phyloP scores from a whole-genome alignment of 768 basidiomycete genomes.

The Exidia glandulosa region DNA sequence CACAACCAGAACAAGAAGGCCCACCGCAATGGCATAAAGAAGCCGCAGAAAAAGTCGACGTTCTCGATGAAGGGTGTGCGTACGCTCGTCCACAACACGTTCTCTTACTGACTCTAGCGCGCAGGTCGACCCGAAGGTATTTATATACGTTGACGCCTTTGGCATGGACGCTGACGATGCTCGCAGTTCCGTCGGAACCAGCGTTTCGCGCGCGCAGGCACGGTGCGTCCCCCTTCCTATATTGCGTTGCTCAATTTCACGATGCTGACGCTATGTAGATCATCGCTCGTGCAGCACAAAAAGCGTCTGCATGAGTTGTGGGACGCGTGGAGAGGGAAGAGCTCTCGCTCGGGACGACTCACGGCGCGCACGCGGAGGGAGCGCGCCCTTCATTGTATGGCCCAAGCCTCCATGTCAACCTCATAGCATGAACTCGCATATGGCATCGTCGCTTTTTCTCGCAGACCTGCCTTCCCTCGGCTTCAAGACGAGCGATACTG shows the following conservation, averaged over 20 bases:
- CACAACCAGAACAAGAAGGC: slow-evolving; percentile 97
- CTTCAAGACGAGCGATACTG: too few relatives aligned
- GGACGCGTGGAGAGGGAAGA: slow-evolving; percentile 11
- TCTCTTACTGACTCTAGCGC: slow-evolving; percentile 2
- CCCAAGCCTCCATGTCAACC: background rate
- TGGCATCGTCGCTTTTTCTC: background rate
- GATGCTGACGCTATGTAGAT: slow-evolving; percentile 28
- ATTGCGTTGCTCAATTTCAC: slow-evolving; percentile 4
- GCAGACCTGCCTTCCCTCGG: background rate
- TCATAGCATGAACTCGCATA: background rate
- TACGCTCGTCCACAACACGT: slow-evolving; percentile 14
- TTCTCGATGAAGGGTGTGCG: slow-evolving; percentile 87
- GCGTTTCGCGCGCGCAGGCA: slow-evolving; percentile 58
- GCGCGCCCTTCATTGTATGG: background rate
- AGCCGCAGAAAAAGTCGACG: slow-evolving; percentile 58
- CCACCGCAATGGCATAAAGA: slow-evolving; percentile 95
- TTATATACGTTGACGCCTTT: slow-evolving; percentile 20
- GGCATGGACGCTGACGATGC: slow-evolving; percentile 6
- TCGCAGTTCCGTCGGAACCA: slow-evolving; percentile 78
- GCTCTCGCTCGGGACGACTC: background rate
- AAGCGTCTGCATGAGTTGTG: slow-evolving; percentile 22
- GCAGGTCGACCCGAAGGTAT: slow-evolving; percentile 79
- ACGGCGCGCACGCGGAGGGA: background rate
- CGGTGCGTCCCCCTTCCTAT: slow-evolving; percentile 36
- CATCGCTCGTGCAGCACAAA: slow-evolving; percentile 55